Percentiles rank a stretch among this genome's conserved stretches.
Conservation (phyloP, 352 stramenopile species). For the Globisporangium paroecandrum region DNA sequence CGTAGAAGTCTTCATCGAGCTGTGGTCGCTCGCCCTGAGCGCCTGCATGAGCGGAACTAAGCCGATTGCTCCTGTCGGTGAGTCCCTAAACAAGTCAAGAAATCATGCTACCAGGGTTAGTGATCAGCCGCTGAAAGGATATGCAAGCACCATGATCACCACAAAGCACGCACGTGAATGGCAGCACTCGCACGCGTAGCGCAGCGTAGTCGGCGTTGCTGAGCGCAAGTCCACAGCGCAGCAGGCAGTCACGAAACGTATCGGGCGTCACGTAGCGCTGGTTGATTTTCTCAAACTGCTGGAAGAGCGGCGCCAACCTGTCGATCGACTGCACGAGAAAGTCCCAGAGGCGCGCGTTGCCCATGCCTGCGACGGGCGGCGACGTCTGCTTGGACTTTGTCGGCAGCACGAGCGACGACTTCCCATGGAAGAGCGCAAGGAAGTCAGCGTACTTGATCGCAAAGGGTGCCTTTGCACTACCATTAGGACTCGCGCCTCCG, state of each 20-base stretch:
- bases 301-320: slow-evolving; percentile 44
- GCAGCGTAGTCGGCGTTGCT: slow-evolving; percentile 72
- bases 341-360: slow-evolving; percentile 60
- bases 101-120: neutral
- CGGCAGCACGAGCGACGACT: slow-evolving; percentile 27
- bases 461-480: slow-evolving; percentile 17
- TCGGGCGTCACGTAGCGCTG: slow-evolving; percentile 52
- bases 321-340: slow-evolving; percentile 48
- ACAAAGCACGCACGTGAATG: slow-evolving; percentile 37
- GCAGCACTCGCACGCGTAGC: slow-evolving; percentile 53
- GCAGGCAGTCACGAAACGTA: slow-evolving; percentile 58
- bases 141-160: too few species aligned
- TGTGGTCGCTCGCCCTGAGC: slow-evolving; percentile 46
- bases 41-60: slow-evolving; percentile 44
- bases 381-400: slow-evolving; percentile 42
- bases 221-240: slow-evolving; percentile 52
- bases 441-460: slow-evolving; percentile 65
- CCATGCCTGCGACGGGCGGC: slow-evolving; percentile 39
- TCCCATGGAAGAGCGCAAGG: slow-evolving; percentile 40
- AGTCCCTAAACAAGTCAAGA: slow-evolving; percentile 30
- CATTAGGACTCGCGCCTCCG: neutral
- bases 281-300: slow-evolving; percentile 51
- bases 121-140: neutral
- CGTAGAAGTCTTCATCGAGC: slow-evolving; percentile 29
- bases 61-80: slow-evolving; percentile 39